These are phyloP conservation scores for Globisporangium lucens DNA, from an alignment of 352 stramenopile genomes.

Conservation along the genomic window DNA sequence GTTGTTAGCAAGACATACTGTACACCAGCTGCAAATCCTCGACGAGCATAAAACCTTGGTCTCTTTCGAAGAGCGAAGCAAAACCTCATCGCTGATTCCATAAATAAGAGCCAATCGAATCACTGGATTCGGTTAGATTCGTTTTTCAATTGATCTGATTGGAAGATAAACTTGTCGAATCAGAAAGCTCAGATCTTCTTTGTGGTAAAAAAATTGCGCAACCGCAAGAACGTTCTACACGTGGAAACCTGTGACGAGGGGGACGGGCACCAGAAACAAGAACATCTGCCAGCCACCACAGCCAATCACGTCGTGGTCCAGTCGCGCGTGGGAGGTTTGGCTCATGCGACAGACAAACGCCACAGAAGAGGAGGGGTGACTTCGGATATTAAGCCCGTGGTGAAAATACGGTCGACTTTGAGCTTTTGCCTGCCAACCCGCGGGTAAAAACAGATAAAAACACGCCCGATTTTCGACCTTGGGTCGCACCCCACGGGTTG, in stretches of 20 bases:
- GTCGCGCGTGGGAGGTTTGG: too few species aligned
- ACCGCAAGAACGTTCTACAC: background rate
- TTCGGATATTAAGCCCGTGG: too few species aligned
- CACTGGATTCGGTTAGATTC: background rate
- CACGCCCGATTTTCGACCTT: too few species aligned
- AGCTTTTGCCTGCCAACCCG: too few species aligned
- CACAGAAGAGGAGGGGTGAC: too few species aligned
- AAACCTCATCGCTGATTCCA: background rate
- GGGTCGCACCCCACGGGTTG: too few species aligned
- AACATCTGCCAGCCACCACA: too few species aligned
- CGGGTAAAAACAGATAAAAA: too few species aligned
- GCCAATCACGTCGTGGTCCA: too few species aligned
- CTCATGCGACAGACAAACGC: too few species aligned
- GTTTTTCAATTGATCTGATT: background rate
- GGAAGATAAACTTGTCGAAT: background rate
- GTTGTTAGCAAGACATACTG: background rate
- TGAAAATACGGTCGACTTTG: too few species aligned
- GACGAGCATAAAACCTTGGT: background rate
- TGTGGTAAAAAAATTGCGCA: background rate
- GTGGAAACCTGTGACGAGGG: background rate
- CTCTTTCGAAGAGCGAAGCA: background rate
- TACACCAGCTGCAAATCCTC: background rate
- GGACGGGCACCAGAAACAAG: too few species aligned
- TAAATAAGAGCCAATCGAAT: background rate
- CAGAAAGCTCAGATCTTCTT: background rate